Base-by-base conservation (phyloP, 106 monocot genomes). In the Agapanthus africanus region DNA sequence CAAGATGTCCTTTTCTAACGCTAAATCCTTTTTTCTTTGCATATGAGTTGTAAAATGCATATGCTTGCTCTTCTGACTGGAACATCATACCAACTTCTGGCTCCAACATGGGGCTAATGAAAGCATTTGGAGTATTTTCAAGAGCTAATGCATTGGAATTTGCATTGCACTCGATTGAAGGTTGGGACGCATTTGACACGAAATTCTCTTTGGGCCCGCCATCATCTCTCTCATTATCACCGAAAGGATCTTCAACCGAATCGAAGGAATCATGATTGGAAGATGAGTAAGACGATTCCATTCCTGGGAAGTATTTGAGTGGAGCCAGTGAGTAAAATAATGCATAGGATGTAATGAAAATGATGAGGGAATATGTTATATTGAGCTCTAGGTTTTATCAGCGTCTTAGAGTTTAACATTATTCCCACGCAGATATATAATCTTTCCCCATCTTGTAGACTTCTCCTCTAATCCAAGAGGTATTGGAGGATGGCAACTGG, bases 21-120 rank as follows among this genome's bases (percentile, higher is more conserved):
- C 87, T 87, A 77, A 83, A 87, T 33, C 83, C 83, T 71, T 70
- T 79, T 68, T 73, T 68, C 32, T 79, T 77, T 25, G 87, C 87
- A 71, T 87, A 87, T 61, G 71, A 63, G 70, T 83, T 87, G 37
- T 87, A 87, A 57, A 77, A 83, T 9, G 61, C 52, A 80, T 74
- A 87, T 36, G 87, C 87, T 65, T 83, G 79, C 60, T 80, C 82
- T 83, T 87, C 82, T 28, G 87, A 87, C 30, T 82, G 67, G 63
- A 87, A 83, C 3, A 77, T 60, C 87, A 87, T 87, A 71, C 87
- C 87, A 47, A 87, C 77, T 71, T 87, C 82, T 22, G 83, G 87
- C 54, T 83, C 87, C 61, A 76, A 61, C 19, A 69, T 60, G 38
- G 30, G 59, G 54, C 51, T 76, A n/a, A 16, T 37, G 5, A 26